A percentile compares a stretch with the other conserved stretches of the same genome.
These are phyloP conservation scores for Saccharomyces jurei DNA, from an alignment of 805 yeast genomes.

Conservation along the genomic window DNA sequence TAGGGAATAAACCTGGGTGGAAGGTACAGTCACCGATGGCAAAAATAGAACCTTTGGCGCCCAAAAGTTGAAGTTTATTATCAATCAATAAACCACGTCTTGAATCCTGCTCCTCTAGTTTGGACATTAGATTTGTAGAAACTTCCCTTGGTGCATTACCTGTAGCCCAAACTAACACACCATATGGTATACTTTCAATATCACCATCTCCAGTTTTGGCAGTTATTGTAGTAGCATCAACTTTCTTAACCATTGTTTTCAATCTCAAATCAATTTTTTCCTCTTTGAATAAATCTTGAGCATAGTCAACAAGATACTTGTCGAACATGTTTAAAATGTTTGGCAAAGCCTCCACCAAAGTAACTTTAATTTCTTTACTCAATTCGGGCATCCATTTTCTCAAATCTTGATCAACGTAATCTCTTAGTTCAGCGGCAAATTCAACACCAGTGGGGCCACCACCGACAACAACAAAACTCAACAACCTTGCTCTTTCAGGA, in stretches of 20 bases:
- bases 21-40: constrained; percentile 94
- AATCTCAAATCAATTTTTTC: constrained; percentile 68
- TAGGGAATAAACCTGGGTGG: constrained; percentile 81
- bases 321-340: constrained; percentile 74
- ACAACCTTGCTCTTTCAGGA: constrained; percentile 74
- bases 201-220: constrained; percentile 60
- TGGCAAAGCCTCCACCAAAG: constrained; percentile 86
- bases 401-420: constrained; percentile 87
- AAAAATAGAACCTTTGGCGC: constrained; percentile 65
- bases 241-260: constrained; percentile 83
- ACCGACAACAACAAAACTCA: constrained; percentile 88
- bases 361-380: constrained; percentile 71
- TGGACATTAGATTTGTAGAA: constrained; percentile 54
- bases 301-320: constrained; percentile 62
- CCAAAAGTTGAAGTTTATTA: constrained; percentile 74
- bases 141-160: constrained; percentile 88
- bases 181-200: constrained; percentile 81
- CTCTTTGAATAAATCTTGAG: constrained; percentile 64
- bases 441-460: constrained; percentile 99
- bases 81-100: constrained; percentile 86
- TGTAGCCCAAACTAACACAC: constrained; percentile 94
- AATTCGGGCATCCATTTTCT: constrained; percentile 82
- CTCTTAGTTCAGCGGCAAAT: constrained; percentile 93
- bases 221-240: constrained; percentile 58
- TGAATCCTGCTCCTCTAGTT: constrained; percentile 72